Percentiles rank a stretch among this genome's conserved stretches.
Conservation (phyloP, 1,139 yeast genomes). For the Sugiyamaella novakii region DNA sequence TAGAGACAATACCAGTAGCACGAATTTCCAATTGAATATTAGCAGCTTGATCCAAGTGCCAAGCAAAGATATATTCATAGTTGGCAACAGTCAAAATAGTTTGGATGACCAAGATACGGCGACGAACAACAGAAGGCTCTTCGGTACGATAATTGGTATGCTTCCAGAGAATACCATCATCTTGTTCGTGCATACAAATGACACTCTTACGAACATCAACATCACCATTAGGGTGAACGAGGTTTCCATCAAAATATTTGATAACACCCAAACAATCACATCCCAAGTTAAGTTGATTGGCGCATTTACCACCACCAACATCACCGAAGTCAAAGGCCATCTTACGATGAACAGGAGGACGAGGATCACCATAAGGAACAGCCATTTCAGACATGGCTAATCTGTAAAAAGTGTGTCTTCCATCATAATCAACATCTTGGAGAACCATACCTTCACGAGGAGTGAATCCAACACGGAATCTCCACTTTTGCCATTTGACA, state of each 20-base stretch:
- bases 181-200: slow-evolving; percentile 90
- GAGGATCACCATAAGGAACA: slow-evolving; percentile 89
- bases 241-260: slow-evolving; percentile 71
- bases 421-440: slow-evolving; percentile 77
- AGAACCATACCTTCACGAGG: slow-evolving; percentile 84
- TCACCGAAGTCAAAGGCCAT: slow-evolving; percentile 93
- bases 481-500: slow-evolving; percentile 89
- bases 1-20: slow-evolving; percentile 75
- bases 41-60: slow-evolving; percentile 81
- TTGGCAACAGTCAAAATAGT: slow-evolving; percentile 89
- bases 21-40: slow-evolving; percentile 80
- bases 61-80: slow-evolving; percentile 80
- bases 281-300: slow-evolving; percentile 73
- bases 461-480: slow-evolving; percentile 71
- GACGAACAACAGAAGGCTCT: slow-evolving; percentile 75
- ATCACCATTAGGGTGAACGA: slow-evolving; percentile 64
- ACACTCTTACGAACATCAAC: slow-evolving; percentile 70
- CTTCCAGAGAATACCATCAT: slow-evolving; percentile 76
- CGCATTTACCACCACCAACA: slow-evolving; percentile 82
- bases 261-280: slow-evolving; percentile 91
- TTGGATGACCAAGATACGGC: slow-evolving; percentile 82
- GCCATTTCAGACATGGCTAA: slow-evolving; percentile 85
- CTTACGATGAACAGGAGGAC: slow-evolving; percentile 88
- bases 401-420: slow-evolving; percentile 79
- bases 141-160: slow-evolving; percentile 83